Evolutionary conservation across 306 rosid species (phyloP).

Genomic region (Prunus fruticosa): DNA sequence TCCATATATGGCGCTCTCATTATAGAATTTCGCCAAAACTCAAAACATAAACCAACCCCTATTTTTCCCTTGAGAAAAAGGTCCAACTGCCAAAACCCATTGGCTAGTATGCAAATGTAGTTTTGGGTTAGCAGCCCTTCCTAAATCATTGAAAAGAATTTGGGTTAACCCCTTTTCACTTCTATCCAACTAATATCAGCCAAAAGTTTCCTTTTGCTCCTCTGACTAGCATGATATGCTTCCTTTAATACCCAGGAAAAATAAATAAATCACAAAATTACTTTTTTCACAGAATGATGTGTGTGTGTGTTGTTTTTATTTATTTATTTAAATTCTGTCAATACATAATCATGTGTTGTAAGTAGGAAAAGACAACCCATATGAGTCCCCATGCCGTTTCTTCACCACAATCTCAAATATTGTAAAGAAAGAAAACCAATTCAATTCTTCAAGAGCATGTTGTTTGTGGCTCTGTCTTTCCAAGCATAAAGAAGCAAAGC

Average conservation of each 20-base stretch:
- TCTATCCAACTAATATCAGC: background rate
- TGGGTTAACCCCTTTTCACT: background rate
- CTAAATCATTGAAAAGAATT: too few species aligned
- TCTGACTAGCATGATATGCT: background rate
- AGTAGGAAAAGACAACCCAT: conserved; percentile 47
- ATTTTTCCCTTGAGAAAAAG: too few species aligned
- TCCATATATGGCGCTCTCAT: too few species aligned
- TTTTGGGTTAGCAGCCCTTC: too few species aligned
- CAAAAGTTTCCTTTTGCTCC: background rate
- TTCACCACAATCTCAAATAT: conserved; percentile 25
- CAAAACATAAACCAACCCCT: too few species aligned
- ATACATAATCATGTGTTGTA: background rate
- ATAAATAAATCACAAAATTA: background rate
- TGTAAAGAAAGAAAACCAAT: background rate
- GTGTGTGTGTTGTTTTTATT: background rate
- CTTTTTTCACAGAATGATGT: background rate
- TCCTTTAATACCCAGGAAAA: background rate
- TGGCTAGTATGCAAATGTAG: too few species aligned
- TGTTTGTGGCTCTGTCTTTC: background rate
- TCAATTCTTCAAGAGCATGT: conserved; percentile 8
- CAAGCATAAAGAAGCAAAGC: conserved; percentile 28
- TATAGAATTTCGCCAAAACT: too few species aligned
- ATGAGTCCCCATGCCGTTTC: conserved; percentile 44
- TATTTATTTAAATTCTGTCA: background rate
- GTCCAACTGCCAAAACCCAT: too few species aligned